Evolutionary conservation across 495 filamentous ascomycete species (phyloP), one percentile per base, ranked within the genome.

Genomic region (Lepidopterella palustris): DNA sequence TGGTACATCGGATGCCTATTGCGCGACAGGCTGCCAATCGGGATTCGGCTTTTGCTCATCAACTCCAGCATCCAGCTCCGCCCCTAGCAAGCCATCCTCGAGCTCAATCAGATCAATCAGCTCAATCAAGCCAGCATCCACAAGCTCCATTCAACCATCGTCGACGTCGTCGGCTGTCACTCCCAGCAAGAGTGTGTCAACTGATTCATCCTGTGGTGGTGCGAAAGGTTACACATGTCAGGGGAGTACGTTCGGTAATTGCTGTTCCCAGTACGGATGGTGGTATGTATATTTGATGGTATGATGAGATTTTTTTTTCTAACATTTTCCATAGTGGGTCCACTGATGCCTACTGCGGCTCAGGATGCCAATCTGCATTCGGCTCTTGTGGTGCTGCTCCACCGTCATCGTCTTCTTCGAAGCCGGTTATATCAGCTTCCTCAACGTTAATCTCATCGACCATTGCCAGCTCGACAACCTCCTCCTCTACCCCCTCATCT

Each of bases 11-110:
- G n/a, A 13, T 13, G 53, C 35, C 3, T 50, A 56, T 21, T 62
- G 59, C 21, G 45, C 39, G 8, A 23, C 39, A 18, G 59, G 59
- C 53, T 62, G 59, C 40, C 59, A 62, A 39, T 50, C 39, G 20
- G 53, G 11, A 4, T 62, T 57, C 53, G 58, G 58, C 9, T 20
- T 25, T 21, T 60, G 58, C 49, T 11, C 3, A 15, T 42, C 35
- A 11, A 42, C 13, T 42, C 35, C 35, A 42, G 3, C 21, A 10
- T 57, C 59, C 13, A 42, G 35, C 18, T 42, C 35, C 18, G 35
- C 18, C 31, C n/a, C n/a, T n/a, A n/a, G n/a, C n/a, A n/a, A n/a
- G n/a, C n/a, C n/a, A n/a, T n/a, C n/a, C n/a, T n/a, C n/a, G n/a
- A n/a, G n/a, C n/a, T n/a, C n/a, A n/a, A n/a, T n/a, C n/a, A n/a